Evolutionary conservation across 768 basidiomycete species (phyloP).

Genomic region (Boletus barrowsii): DNA sequence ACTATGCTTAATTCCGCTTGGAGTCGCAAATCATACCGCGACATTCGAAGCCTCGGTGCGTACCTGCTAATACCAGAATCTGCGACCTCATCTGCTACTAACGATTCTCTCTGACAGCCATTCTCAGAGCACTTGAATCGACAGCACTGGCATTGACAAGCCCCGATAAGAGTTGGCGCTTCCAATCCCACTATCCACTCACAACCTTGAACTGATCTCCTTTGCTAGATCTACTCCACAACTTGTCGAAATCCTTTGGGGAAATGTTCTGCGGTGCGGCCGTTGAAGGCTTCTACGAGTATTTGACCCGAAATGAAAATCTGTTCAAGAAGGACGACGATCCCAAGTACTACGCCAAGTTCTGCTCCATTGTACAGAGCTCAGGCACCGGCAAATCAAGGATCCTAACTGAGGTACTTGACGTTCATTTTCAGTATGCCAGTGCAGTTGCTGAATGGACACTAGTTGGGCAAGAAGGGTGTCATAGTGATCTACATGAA

Average conservation of each 20-base stretch:
- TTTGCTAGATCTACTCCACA: background rate
- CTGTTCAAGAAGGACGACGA: background rate
- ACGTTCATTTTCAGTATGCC: too few species aligned
- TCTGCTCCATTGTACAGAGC: slow-evolving; percentile 11
- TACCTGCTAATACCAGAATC: too few species aligned
- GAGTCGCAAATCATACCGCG: background rate
- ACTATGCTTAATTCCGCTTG: background rate
- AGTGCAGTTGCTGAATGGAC: background rate
- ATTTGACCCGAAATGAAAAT: slow-evolving; percentile 10
- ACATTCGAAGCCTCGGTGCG: slow-evolving; percentile 9
- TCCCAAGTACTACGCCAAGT: slow-evolving; percentile 3
- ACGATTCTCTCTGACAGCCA: background rate
- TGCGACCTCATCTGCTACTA: background rate
- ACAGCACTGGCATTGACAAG: background rate
- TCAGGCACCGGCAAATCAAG: slow-evolving; percentile 15
- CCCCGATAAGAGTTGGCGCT: background rate
- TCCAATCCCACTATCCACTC: too few species aligned
- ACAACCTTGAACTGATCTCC: background rate
- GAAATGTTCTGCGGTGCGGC: slow-evolving; percentile 1
- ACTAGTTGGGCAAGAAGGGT: slow-evolving; percentile 9
- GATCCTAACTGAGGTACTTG: slow-evolving; percentile 7
- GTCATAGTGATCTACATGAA: slow-evolving; percentile 20
- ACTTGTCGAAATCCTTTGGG: background rate
- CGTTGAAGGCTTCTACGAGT: slow-evolving; percentile 18
- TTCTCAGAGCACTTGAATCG: background rate